A percentile compares a stretch with the other conserved stretches of the same genome.
phyloP scores from a whole-genome alignment of 2,329 filamentous ascomycete species.

The Fusarium sp. region DNA sequence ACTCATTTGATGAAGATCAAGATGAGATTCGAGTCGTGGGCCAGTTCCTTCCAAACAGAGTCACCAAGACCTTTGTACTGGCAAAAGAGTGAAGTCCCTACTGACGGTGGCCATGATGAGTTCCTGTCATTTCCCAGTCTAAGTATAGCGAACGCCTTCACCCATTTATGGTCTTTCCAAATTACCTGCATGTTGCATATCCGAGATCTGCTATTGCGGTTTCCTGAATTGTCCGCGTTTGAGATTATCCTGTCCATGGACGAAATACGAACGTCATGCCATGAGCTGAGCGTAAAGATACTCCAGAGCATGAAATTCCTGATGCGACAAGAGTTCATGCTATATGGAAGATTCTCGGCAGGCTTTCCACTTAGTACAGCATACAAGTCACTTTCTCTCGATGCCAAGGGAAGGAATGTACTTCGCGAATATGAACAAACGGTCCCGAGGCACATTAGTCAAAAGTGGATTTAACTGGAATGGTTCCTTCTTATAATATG shows the following conservation, averaged over 20 bases:
- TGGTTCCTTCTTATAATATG: no score
- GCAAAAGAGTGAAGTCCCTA: background rate
- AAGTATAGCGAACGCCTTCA: background rate
- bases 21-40: background rate
- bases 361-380: background rate
- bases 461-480: background rate
- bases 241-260: background rate
- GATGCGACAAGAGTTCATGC: background rate
- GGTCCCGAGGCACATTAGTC: background rate
- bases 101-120: background rate
- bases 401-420: background rate
- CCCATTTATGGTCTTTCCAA: background rate
- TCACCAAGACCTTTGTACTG: background rate
- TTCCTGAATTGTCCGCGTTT: background rate
- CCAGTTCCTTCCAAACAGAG: background rate
- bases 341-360: background rate
- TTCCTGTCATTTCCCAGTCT: background rate
- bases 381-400: background rate
- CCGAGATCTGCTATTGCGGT: background rate
- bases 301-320: background rate
- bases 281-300: background rate
- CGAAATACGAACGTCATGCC: background rate
- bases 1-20: background rate
- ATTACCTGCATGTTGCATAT: background rate
- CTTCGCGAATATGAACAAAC: background rate